Evolutionary conservation across 495 filamentous ascomycete species (phyloP), one percentile per base, ranked within the genome.

Genomic region (Haplographium delicatum): DNA sequence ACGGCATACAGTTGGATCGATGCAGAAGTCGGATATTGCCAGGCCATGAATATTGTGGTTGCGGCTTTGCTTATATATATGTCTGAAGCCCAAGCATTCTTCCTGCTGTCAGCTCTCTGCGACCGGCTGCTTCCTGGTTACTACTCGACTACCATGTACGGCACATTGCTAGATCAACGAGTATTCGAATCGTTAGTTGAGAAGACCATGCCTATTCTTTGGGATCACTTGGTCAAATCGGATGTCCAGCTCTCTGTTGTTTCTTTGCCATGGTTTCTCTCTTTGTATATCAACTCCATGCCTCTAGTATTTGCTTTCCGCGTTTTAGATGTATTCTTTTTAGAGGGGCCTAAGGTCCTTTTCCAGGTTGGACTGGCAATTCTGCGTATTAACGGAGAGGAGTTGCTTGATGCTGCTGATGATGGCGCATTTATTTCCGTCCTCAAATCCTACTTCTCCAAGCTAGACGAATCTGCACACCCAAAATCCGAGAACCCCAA

Each of bases 11-110:
- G 89, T 66, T 98, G 93, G 93, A 86, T 80, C 19, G 89, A 98
- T 60, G 80, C 87, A 39, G 88, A 95, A 53, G 90, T 98, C 31
- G 93, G 93, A 22, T 98, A 98, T 65, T 98, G 93, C 64, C 93
- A 98, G 66, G 93, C 93, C 19, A 98, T 98, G 93, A 98, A 98
- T 63, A 98, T 98, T 53, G 93, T 98, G 15, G 91, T 95, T 5
- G 93, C 93, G 15, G 93, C 93, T 7, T 66, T 98, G 45, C 75
- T 98, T 30, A 98, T 98, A 72, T 98, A 97, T 70, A 93, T 95
- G 86, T 97, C 93, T 4, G 93, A 98, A 65, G 65, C 85, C 0
- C 93, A 98, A 70, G 93, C 93, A 3, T 98, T 97, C 67, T 98
- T 90, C 67, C 77, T 96, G 5, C 80, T 98, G 19, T 95, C 90